Evolutionary conservation across 1,284 basidiomycete genomes (phyloP), one percentile per base, ranked within the genome.

Genomic region (Pascua guehoae): DNA sequence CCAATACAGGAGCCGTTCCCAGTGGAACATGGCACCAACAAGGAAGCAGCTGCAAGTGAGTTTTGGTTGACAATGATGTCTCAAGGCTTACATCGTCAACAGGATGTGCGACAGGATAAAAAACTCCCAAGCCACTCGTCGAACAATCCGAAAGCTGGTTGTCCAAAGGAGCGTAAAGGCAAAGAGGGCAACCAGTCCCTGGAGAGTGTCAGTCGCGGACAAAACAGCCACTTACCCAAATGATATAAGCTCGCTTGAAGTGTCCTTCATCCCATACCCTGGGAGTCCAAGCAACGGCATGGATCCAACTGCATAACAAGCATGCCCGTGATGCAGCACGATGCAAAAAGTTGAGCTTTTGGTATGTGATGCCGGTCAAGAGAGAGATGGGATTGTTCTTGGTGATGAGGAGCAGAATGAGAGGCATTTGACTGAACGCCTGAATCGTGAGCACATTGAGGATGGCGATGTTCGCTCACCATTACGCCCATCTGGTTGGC

Each of bases 51-150:
- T 72, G 16, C 39, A 9, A 12, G 24, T 32, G 24, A 32, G 24
- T 32, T 12, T 8, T 18, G 16, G 18, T 5, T 0, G 1, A 15
- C 18, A 8, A 45, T 38, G 11, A 53, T 18, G 24, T 12, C 48
- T 41, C 12, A 24, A 36, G 24, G 37, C 69, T 60, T 41, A 73
- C 64, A 71, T 43, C 18, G 79, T 77, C 49, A 82, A 73, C 39
- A 80, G 49, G 38, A 82, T 79, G 65, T 83, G 82, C 1, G 75
- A 65, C 41, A 81, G 59, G n/a, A 82, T 68, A 73, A 83, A 83
- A 62, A 80, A 76, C 64, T 83, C 81, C 68, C 81, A 83, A 39
- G 76, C 75, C 32, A 73, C 62, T 46, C 76, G 73, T 10, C 81
- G 70, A 37, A 78, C 45, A 12, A 79, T 70, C 12, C 72, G 64